Conservation (phyloP, 2,329 filamentous ascomycete species). For the Apiospora koreana region DNA sequence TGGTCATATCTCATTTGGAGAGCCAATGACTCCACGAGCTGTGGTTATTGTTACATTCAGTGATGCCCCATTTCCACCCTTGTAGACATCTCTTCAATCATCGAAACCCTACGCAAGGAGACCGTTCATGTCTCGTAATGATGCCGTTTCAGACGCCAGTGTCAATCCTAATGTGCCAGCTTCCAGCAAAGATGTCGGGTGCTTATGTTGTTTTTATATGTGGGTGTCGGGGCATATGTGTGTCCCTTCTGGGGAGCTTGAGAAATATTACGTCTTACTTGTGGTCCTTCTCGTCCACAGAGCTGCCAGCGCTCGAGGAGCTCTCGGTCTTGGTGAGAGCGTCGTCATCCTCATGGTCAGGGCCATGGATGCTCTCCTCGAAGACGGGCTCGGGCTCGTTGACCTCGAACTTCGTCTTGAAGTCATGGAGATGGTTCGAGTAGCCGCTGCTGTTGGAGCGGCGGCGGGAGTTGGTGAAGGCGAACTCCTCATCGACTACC, state of each 20-base stretch:
- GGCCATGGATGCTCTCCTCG: conserved; percentile 80
- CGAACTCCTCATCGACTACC: conserved; percentile 80
- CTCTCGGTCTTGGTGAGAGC: conserved; percentile 57
- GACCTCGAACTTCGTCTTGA: conserved; percentile 97
- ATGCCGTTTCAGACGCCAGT: background rate
- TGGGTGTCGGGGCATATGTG: background rate
- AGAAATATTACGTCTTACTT: conserved; percentile 17
- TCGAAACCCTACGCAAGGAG: background rate
- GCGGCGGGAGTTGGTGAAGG: conserved; percentile 81
- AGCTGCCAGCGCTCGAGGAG: conserved; percentile 61
- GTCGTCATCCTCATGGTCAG: conserved; percentile 59
- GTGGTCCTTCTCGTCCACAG: conserved; percentile 50
- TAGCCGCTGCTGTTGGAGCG: conserved; percentile 87
- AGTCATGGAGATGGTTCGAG: conserved; percentile 69
- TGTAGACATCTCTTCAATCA: background rate
- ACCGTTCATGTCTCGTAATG: conserved; percentile 6
- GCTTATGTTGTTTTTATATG: conserved; percentile 5
- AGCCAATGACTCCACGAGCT: conserved; percentile 3
- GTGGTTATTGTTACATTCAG: conserved; percentile 15
- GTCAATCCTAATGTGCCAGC: conserved; percentile 1
- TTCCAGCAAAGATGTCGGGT: conserved; percentile 8
- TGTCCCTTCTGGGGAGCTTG: conserved; percentile 7
- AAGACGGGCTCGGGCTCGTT: conserved; percentile 89
- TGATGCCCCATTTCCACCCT: conserved; percentile 6
- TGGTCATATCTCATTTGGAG: conserved; percentile 12